Evolutionary conservation across 257 asterid genomes (phyloP), one percentile per base, ranked within the genome.

Genomic region (Rhazya stricta): DNA sequence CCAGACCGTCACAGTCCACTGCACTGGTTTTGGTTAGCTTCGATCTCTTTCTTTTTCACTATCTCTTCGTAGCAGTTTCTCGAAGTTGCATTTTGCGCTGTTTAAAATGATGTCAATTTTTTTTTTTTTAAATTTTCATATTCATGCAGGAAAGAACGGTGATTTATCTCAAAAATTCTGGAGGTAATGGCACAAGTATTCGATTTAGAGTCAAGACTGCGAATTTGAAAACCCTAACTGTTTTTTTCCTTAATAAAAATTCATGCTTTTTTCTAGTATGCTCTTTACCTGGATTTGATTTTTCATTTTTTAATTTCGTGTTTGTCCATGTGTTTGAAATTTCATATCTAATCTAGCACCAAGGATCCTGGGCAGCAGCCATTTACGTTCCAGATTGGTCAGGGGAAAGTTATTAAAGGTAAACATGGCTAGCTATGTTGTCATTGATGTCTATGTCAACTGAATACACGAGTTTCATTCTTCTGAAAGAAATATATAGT

Each of bases 311-410:
- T 32, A n/a, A 21, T 39, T 43, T 1, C 19, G 11, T 13, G 21
- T 46, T 27, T 56, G 15, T 1, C 8, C 41, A 29, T 36, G n/a
- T 61, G 46, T 58, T 54, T 56, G 27, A 71, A 30, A 62, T n/a
- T 50, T 80, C 27, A 70, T 75, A 36, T 70, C 54, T 37, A 36
- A 77, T 80, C 87, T 82, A 95, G 99, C 88, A 95, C 99, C 75
- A 95, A 95, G 96, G 98, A 95, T 88, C 85, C 91, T 29, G 96
- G 96, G 58, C 98, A 95, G 91, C 16, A 81, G 86, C 99, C 99
- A 34, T 95, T 95, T 83, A 0, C 93, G 51, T 95, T 95, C 83
- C 84, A 85, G 83, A 85, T 95, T 79, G 98, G 99, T 50, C 81
- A 79, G 75, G 98, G 96, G 73, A 87, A 79, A 57, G 99, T 95